Evolutionary conservation across 805 yeast genomes (phyloP), one percentile per base, ranked within the genome.

Genomic region (Candida incommunis): DNA sequence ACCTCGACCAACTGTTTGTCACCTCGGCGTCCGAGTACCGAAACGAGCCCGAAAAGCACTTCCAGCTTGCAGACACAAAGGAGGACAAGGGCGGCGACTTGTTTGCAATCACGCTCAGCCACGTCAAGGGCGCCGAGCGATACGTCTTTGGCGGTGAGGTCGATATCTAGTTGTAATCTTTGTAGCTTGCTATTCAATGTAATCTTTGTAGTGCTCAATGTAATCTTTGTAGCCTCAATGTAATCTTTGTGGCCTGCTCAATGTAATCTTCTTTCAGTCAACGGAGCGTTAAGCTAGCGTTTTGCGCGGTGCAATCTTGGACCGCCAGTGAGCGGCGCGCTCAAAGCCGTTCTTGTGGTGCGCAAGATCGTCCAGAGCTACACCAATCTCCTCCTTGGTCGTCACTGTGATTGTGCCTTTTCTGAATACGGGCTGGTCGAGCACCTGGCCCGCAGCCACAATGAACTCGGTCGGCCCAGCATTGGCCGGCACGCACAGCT

Each of bases 11-110:
- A 43, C 50, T 86, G 45, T 80, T 72, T 53, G 74, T 85, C 29
- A 82, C 94, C 2, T 71, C 80, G 18, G 95, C 81, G 1, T 75
- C 76, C 51, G 56, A 65, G 46, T 58, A 72, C 42, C 63, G 70
- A 44, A 66, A 61, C 18, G 74, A 75, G 43, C 61, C 37, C 7
- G 37, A 31, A 31, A 13, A 5, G 18, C 37, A 31, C 20, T 13
- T 11, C 20, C 62, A 4, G 53, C 53, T 22, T 58, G 55, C 3
- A 61, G 56, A 41, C 50, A 64, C 53, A 24, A 53, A 56, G 47
- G 22, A 51, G 31, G 56, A 51, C 40, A 25, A 44, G 24, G 61
- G 62, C 16, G 62, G 63, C 1, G 55, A 54, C 42, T 35, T 58
- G 23, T 57, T 53, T 16, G 20, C 13, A 11, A 9, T 31, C 37